Conservation (phyloP, 768 basidiomycete genomes). For the Cystofilobasidium capitatum region DNA sequence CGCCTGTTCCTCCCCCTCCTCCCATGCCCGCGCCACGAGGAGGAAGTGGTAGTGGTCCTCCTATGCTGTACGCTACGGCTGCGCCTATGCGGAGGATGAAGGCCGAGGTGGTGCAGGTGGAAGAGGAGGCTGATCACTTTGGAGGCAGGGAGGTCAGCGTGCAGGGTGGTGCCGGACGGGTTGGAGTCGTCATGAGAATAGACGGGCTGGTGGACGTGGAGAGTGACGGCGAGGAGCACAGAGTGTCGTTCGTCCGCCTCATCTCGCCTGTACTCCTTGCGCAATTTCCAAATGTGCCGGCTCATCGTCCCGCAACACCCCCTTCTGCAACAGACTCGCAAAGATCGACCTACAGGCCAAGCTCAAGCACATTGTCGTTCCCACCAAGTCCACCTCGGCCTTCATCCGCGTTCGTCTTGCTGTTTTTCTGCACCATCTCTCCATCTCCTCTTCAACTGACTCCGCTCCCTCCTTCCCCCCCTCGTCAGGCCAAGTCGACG, state of each 20-base stretch:
- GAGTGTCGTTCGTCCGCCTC: not conserved
- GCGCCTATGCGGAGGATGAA: not conserved
- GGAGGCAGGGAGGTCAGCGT: not conserved
- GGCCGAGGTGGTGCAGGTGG: not conserved
- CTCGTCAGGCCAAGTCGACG: constrained; percentile 1
- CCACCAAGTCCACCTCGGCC: not conserved
- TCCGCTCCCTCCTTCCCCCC: not conserved
- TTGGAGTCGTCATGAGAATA: constrained; percentile 4
- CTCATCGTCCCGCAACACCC: not conserved
- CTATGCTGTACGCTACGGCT: not conserved
- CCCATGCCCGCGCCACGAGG: not conserved
- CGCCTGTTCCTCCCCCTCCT: not conserved
- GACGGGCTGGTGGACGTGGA: constrained; percentile 7
- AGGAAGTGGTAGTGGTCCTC: too few species aligned
- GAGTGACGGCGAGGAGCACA: constrained; percentile 10
- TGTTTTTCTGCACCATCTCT: not conserved
- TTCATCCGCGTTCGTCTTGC: constrained; percentile 6
- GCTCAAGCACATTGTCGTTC: constrained; percentile 11
- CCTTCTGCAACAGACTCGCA: not conserved
- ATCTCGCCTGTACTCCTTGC: too few species aligned
- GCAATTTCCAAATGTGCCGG: too few species aligned
- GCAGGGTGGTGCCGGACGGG: not conserved
- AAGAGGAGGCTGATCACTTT: not conserved
- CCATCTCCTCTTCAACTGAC: not conserved
- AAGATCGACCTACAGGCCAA: not conserved